Conservation (phyloP, 1,139 yeast species). For the Nakaseomyces delphensis region DNA sequence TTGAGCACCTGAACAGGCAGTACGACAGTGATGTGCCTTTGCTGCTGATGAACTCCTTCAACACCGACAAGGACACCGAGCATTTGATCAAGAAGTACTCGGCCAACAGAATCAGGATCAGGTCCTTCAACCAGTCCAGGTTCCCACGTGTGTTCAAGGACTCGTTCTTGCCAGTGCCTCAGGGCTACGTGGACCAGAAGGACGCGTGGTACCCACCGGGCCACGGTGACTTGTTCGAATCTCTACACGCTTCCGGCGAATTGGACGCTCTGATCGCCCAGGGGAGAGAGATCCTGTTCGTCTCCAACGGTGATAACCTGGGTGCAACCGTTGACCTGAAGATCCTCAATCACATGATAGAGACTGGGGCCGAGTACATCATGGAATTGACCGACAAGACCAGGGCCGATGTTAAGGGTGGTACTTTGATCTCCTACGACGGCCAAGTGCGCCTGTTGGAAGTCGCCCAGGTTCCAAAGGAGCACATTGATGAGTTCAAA, state of each 20-base stretch:
- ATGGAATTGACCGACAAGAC: conserved; percentile 99
- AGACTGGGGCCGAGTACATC: conserved; percentile 83
- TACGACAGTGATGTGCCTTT: conserved; percentile 92
- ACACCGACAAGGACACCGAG: conserved; percentile 93
- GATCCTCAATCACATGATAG: conserved; percentile 87
- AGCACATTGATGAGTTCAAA: conserved; percentile 96
- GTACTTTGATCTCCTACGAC: conserved; percentile 92
- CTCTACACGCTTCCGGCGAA: conserved; percentile 83
- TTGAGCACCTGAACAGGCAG: conserved; percentile 86
- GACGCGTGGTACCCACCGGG: conserved; percentile 99
- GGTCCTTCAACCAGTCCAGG: conserved; percentile 93
- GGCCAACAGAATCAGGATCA: conserved; percentile 91
- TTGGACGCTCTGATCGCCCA: conserved; percentile 82
- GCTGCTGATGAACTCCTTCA: conserved; percentile 95
- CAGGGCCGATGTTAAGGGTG: conserved; percentile 98
- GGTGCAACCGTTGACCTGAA: conserved; percentile 96
- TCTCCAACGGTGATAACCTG: conserved; percentile 95
- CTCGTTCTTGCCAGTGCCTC: conserved; percentile 89
- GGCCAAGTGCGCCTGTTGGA: conserved; percentile 92
- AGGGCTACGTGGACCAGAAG: conserved; percentile 59
- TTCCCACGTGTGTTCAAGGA: conserved; percentile 95
- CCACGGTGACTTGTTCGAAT: conserved; percentile 94
- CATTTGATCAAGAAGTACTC: conserved; percentile 93
- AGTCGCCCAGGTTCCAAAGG: conserved; percentile 98
- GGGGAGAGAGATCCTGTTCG: conserved; percentile 91